Base-by-base conservation (phyloP, 441 rosid genomes). In the Bocquillonia castaneifolia region DNA sequence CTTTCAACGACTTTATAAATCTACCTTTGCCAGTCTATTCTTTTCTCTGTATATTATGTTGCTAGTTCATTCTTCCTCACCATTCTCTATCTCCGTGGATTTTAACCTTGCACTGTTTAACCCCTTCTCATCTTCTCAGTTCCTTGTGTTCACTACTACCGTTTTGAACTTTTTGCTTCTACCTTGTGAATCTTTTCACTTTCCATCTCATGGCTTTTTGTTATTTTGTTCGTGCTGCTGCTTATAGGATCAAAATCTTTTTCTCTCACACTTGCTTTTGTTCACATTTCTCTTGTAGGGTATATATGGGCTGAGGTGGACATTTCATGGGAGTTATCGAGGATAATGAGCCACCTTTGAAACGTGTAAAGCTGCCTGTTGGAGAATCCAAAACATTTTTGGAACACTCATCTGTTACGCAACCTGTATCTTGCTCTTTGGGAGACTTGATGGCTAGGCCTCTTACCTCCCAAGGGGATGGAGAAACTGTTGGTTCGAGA, bases 281-380 rank as follows among this genome's bases (percentile, higher is more conserved):
- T 36, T 3, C 53, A 0, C 26, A 40, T 61, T 67, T 67, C 26
- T 61, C 23, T 18, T 72, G 58, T 44, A 71, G 74, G 26, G 63
- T 44, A 76, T 81, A 83, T 86, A 86, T 84, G 93, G 91, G 86
- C 86, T 88, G 87, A 88, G 79, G 81, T 76, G 80, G 69, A 72
- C 86, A 74, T 86, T 88, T 86, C 85, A 88, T 86, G 94, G 91
- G 91, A 84, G 89, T 84, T 83, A 80, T 77, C 75, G 87, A 79
- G 84, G 89, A 88, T 81, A 80, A 76, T 78, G 91, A 84, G 82
- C 91, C 88, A 74, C 87, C 85, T 78, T 80, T 78, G 77, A 88
- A 88, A 76, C 90, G 88, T 67, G 76, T 80, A 72, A 84, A 79
- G 76, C 39, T 84, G 56, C 85, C 87, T 51, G 74, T 80, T 42